Conservation (phyloP, 495 filamentous ascomycete genomes). For the Xylaria acuta region DNA sequence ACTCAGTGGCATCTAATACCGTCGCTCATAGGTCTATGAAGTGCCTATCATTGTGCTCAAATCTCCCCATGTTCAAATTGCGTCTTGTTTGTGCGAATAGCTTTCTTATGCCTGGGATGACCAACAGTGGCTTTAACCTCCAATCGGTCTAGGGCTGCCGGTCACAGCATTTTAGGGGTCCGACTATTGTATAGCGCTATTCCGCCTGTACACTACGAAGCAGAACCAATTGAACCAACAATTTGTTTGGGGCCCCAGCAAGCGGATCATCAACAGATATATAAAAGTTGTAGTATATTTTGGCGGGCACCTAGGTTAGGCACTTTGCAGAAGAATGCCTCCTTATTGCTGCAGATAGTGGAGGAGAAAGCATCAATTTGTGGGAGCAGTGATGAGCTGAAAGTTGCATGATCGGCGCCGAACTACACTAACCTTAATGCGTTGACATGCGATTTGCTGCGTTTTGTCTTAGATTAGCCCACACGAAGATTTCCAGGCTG, state of each 20-base stretch:
- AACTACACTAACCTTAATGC: constrained; percentile 23
- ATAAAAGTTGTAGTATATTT: background rate
- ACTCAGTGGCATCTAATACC: background rate
- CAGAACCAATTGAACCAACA: constrained; percentile 4
- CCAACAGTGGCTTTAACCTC: background rate
- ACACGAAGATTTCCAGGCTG: constrained; percentile 12
- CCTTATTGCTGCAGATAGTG: constrained; percentile 1
- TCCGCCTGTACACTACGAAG: background rate
- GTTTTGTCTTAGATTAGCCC: constrained; percentile 16
- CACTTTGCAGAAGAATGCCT: background rate
- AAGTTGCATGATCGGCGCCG: constrained; percentile 37
- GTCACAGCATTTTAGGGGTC: background rate
- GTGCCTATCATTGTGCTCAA: background rate
- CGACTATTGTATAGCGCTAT: background rate
- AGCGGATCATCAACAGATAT: constrained; percentile 1
- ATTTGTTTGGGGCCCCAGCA: background rate
- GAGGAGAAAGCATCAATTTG: background rate
- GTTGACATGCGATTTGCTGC: constrained; percentile 24
- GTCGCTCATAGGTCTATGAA: background rate
- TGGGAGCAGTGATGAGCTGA: constrained; percentile 31
- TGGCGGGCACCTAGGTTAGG: background rate
- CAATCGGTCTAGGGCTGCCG: background rate
- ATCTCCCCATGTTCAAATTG: background rate
- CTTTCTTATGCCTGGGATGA: background rate
- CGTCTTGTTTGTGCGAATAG: background rate